A percentile compares a stretch with the other conserved stretches of the same genome.
Conservation (phyloP, 768 basidiomycete species). For the Podaxis sp. region DNA sequence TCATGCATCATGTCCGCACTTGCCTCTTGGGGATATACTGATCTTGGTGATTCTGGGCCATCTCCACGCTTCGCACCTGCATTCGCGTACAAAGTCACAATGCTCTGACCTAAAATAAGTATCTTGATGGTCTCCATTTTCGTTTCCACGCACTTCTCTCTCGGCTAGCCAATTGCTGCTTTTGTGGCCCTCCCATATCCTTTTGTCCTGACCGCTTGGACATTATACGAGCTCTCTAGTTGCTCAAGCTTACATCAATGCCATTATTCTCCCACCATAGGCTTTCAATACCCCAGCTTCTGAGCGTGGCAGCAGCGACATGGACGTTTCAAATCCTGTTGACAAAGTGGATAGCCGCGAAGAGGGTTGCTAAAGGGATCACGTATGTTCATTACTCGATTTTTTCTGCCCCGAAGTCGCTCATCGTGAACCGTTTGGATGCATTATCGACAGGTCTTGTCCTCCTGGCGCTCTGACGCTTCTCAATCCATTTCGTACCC, state of each 20-base stretch:
- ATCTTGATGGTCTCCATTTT: too few relatives aligned
- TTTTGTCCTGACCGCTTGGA: neutral
- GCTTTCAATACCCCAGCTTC: neutral
- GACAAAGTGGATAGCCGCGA: conserved; percentile 1
- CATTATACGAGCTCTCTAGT: neutral
- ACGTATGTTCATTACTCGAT: neutral
- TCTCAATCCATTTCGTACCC: conserved; percentile 27
- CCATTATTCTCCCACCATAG: neutral
- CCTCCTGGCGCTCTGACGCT: conserved; percentile 14
- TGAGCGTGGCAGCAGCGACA: neutral
- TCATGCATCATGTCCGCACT: too few relatives aligned
- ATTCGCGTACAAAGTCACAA: too few relatives aligned
- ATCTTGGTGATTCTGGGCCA: too few relatives aligned
- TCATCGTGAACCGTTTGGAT: neutral
- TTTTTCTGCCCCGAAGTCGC: neutral
- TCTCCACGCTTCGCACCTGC: too few relatives aligned
- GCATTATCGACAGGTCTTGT: neutral
- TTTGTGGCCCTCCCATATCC: too few relatives aligned
- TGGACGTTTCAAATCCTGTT: neutral
- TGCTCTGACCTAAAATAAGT: too few relatives aligned
- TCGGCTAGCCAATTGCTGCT: too few relatives aligned
- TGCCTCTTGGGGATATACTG: too few relatives aligned
- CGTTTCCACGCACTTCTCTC: too few relatives aligned
- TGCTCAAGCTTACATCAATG: neutral
- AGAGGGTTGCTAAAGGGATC: neutral